Percentiles rank a stretch among this genome's conserved stretches.
phyloP scores from a whole-genome alignment of 495 filamentous ascomycete genomes.

The Talaromyces wortmannii region DNA sequence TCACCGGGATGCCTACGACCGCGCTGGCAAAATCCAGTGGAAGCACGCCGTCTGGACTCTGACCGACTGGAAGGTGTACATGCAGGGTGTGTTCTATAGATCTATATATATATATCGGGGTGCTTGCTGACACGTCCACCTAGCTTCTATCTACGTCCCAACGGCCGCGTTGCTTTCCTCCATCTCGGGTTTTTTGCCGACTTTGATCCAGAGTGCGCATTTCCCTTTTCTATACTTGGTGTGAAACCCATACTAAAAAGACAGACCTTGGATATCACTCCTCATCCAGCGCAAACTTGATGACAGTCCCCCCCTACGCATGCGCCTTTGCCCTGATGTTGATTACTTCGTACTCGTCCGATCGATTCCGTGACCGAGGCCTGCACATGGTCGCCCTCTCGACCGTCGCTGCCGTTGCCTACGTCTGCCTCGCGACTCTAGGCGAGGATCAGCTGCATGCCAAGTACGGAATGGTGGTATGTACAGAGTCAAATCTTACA shows the following conservation, averaged over 20 bases:
- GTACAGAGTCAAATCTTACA: background rate
- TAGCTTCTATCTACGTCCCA: background rate
- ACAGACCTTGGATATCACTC: background rate
- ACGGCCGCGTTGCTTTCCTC: background rate
- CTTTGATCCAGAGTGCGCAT: background rate
- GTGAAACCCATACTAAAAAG: background rate
- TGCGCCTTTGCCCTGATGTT: background rate
- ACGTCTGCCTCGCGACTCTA: background rate
- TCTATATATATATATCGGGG: no score
- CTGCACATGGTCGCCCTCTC: background rate
- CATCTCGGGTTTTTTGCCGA: background rate
- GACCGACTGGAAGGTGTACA: background rate
- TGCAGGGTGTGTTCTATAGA: background rate
- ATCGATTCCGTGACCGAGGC: conserved; percentile 1
- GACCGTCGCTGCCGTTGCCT: background rate
- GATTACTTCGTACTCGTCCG: background rate
- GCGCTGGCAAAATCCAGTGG: background rate
- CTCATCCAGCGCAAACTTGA: background rate
- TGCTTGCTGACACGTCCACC: background rate
- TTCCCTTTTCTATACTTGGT: background rate
- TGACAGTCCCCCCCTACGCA: conserved; percentile 3
- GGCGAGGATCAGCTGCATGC: background rate
- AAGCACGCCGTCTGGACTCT: background rate
- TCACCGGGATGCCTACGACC: conserved; percentile 12
- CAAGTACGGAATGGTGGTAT: background rate